These are phyloP conservation scores for Medicago ruthenica DNA, from an alignment of 306 rosid species.

Conservation along the genomic window DNA sequence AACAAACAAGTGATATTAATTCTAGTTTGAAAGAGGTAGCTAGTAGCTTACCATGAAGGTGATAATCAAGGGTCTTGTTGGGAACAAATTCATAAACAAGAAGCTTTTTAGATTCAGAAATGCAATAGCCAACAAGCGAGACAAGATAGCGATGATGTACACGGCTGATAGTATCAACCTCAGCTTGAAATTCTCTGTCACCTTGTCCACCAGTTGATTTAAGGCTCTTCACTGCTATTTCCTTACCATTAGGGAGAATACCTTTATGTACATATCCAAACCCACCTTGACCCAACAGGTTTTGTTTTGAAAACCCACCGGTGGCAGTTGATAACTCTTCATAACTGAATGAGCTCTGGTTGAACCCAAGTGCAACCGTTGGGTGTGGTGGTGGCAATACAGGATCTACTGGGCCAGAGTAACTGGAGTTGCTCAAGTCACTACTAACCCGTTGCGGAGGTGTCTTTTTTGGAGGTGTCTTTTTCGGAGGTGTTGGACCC, in stretches of 20 bases:
- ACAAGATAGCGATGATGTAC: slow-evolving; percentile 96
- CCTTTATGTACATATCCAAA: slow-evolving; percentile 87
- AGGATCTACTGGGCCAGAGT: slow-evolving; percentile 64
- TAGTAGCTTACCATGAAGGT: slow-evolving; percentile 71
- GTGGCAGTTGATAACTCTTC: slow-evolving; percentile 75
- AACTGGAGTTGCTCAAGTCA: slow-evolving; percentile 55
- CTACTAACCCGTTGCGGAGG: slow-evolving; percentile 40
- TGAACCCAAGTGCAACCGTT: slow-evolving; percentile 70
- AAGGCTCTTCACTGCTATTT: slow-evolving; percentile 82
- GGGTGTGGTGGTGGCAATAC: slow-evolving; percentile 80
- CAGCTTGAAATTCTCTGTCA: slow-evolving; percentile 75
- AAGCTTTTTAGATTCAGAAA: slow-evolving; percentile 52
- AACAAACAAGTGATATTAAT: background rate
- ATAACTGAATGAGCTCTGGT: slow-evolving; percentile 68
- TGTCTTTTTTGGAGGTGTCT: background rate
- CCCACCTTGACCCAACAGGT: slow-evolving; percentile 83
- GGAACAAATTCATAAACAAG: slow-evolving; percentile 86
- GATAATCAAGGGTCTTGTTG: slow-evolving; percentile 78
- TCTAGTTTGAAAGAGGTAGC: background rate
- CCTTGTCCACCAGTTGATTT: slow-evolving; percentile 73
- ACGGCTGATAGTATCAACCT: slow-evolving; percentile 86
- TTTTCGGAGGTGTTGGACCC: slow-evolving; percentile 17
- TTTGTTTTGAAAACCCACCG: slow-evolving; percentile 53
- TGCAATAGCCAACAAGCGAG: slow-evolving; percentile 82
- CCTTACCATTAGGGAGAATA: slow-evolving; percentile 85